phyloP scores from a whole-genome alignment of 371 early-diverging fungal species.

The Thermomucor indicae-seudaticae region DNA sequence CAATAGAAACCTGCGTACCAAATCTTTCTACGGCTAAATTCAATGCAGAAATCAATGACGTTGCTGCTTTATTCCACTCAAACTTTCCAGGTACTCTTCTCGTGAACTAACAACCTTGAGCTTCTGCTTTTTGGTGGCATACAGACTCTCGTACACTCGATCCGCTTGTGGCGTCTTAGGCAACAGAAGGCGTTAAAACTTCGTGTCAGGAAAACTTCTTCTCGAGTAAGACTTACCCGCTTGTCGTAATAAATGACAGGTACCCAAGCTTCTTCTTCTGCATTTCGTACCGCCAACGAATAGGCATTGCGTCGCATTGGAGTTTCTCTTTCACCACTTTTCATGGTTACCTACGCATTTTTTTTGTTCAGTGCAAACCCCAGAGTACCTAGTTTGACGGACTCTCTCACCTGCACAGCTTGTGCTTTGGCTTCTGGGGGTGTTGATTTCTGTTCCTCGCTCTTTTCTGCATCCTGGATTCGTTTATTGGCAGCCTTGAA shows the following conservation, averaged over 20 bases:
- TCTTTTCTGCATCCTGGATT: slow-evolving; percentile 63
- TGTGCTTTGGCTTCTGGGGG: slow-evolving; percentile 52
- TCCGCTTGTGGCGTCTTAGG: slow-evolving; percentile 42
- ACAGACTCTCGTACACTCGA: slow-evolving; percentile 40
- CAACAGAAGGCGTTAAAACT: neutral
- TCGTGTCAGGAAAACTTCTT: neutral
- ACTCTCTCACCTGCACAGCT: slow-evolving; percentile 45
- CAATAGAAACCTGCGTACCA: too few relatives aligned
- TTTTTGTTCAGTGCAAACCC: neutral
- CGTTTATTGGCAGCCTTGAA: slow-evolving; percentile 67
- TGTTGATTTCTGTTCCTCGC: slow-evolving; percentile 47
- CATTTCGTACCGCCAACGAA: slow-evolving; percentile 54
- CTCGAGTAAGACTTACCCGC: slow-evolving; percentile 39
- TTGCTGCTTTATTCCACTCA: slow-evolving; percentile 22
- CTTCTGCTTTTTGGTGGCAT: slow-evolving; percentile 8
- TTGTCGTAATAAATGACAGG: slow-evolving; percentile 64
- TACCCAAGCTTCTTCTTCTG: slow-evolving; percentile 81
- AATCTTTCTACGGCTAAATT: too few relatives aligned
- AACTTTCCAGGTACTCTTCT: slow-evolving; percentile 34
- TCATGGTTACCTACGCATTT: slow-evolving; percentile 40
- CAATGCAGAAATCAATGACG: too few relatives aligned
- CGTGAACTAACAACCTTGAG: slow-evolving; percentile 38
- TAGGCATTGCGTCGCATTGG: slow-evolving; percentile 48
- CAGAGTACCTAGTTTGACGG: neutral
- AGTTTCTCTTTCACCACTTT: slow-evolving; percentile 52